Evolutionary conservation across 208 protist genomes (phyloP).

Genomic region (Herpetomonas tarakana): DNA sequence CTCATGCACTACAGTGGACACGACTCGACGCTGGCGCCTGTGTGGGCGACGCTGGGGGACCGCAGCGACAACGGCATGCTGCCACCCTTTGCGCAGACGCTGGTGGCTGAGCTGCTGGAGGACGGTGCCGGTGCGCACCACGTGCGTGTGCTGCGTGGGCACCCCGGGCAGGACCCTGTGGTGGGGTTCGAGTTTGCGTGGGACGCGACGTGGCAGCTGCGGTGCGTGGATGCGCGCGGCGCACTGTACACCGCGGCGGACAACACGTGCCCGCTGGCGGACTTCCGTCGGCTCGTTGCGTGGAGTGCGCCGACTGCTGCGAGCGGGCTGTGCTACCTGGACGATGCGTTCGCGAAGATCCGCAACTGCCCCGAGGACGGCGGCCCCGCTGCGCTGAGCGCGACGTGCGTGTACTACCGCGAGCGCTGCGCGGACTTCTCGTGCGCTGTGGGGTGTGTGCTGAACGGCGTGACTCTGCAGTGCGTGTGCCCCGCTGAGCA

Average conservation of each 20-base stretch:
- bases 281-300: neutral
- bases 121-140: constrained; percentile 18
- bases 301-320: constrained; percentile 5
- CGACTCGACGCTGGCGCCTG: constrained; percentile 25
- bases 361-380: constrained; percentile 13
- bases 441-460: constrained; percentile 14
- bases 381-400: constrained; percentile 3
- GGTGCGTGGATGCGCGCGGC: constrained; percentile 1
- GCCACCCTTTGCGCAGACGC: constrained; percentile 36
- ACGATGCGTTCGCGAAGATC: constrained; percentile 16
- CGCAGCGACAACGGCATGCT: constrained; percentile 15
- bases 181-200: constrained; percentile 34
- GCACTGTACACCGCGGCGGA: neutral
- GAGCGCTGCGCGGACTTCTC: constrained; percentile 20
- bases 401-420: constrained; percentile 18
- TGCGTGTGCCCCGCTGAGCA: too few relatives aligned
- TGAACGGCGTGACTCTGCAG: constrained; percentile 18
- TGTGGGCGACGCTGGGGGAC: constrained; percentile 35
- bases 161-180: constrained; percentile 35
- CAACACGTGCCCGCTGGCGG: constrained; percentile 1
- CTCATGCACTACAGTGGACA: constrained; percentile 54
- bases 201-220: constrained; percentile 31
- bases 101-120: constrained; percentile 46
- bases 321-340: constrained; percentile 14
- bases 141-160: constrained; percentile 50